Conservation (phyloP, 2,329 filamentous ascomycete species). For the Penicillium sp. region DNA sequence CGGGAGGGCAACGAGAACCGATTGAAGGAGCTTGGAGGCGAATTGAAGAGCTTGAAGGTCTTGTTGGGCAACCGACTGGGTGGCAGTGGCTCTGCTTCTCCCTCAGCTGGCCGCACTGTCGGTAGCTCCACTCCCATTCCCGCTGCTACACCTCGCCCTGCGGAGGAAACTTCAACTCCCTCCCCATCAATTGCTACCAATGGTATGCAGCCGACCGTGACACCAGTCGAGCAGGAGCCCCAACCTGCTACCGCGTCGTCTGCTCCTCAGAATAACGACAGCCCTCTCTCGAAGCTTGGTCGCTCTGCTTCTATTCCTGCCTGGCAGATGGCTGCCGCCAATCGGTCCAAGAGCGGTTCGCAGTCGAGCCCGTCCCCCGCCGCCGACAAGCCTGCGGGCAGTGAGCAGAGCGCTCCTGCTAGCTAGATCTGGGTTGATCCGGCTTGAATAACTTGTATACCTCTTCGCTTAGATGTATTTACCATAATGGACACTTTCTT, state of each 20-base stretch:
- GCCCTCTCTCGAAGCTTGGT: slow-evolving; percentile 51
- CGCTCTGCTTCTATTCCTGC: slow-evolving; percentile 68
- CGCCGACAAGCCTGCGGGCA: slow-evolving; percentile 20
- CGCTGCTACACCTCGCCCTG: slow-evolving; percentile 19
- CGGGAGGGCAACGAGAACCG: slow-evolving; percentile 78
- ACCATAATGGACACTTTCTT: slow-evolving; percentile 8
- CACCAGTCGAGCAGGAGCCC: slow-evolving; percentile 28
- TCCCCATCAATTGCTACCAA: slow-evolving; percentile 21
- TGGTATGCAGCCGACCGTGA: slow-evolving; percentile 28
- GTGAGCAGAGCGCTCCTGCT: slow-evolving; percentile 30
- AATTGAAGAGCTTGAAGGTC: slow-evolving; percentile 89
- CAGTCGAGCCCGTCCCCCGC: slow-evolving; percentile 25
- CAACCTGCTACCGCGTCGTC: slow-evolving; percentile 26
- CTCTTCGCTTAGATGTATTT: slow-evolving; percentile 27
- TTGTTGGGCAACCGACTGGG: slow-evolving; percentile 67
- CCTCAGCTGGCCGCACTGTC: slow-evolving; percentile 32
- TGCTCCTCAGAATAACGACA: slow-evolving; percentile 37
- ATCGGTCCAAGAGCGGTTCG: slow-evolving; percentile 43
- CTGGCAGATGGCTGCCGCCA: slow-evolving; percentile 73
- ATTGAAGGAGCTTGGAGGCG: slow-evolving; percentile 78
- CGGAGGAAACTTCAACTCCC: not conserved
- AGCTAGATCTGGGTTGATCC: slow-evolving; percentile 22
- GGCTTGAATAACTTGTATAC: slow-evolving; percentile 18
- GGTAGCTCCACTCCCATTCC: slow-evolving; percentile 25
- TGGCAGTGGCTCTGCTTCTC: slow-evolving; percentile 29